Conservation (phyloP, 768 basidiomycete genomes). For the Harrya chromipes region DNA sequence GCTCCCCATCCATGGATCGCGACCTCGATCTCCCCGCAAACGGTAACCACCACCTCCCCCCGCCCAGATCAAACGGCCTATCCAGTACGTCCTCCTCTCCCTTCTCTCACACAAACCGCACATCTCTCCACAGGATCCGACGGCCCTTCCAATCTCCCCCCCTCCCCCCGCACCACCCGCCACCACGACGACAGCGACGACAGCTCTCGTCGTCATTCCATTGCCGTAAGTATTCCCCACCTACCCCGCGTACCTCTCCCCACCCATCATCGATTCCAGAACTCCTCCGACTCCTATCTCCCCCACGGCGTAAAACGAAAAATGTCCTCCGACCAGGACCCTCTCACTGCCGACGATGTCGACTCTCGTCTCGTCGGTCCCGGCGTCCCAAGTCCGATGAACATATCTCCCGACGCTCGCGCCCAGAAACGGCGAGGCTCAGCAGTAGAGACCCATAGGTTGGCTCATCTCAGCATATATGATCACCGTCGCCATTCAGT, state of each 20-base stretch:
- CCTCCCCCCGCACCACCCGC: conserved; percentile 31
- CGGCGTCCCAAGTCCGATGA: conserved; percentile 60
- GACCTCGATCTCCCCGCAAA: conserved; percentile 21
- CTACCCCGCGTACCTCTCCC: background rate
- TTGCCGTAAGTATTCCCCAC: conserved; percentile 47
- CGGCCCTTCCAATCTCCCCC: conserved; percentile 16
- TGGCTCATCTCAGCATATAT: conserved; percentile 66
- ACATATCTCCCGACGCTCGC: conserved; percentile 58
- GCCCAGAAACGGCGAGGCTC: conserved; percentile 84
- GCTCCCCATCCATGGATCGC: conserved; percentile 53
- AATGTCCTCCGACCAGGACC: conserved; percentile 66
- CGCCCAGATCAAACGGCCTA: conserved; percentile 17
- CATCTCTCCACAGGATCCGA: conserved; percentile 27
- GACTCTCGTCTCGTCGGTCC: conserved; percentile 68
- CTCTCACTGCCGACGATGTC: conserved; percentile 55
- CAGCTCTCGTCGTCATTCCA: conserved; percentile 69
- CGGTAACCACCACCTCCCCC: conserved; percentile 18
- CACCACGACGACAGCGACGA: conserved; percentile 55
- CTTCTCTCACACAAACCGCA: conserved; percentile 9
- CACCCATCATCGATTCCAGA: conserved; percentile 18
- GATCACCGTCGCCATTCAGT: conserved; percentile 77
- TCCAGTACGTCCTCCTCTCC: conserved; percentile 22
- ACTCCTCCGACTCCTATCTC: conserved; percentile 39
- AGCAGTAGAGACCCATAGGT: conserved; percentile 71
- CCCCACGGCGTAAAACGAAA: conserved; percentile 77